Base-by-base conservation (phyloP, 2,329 filamentous ascomycete genomes). In the Penicillium griseofulvum region DNA sequence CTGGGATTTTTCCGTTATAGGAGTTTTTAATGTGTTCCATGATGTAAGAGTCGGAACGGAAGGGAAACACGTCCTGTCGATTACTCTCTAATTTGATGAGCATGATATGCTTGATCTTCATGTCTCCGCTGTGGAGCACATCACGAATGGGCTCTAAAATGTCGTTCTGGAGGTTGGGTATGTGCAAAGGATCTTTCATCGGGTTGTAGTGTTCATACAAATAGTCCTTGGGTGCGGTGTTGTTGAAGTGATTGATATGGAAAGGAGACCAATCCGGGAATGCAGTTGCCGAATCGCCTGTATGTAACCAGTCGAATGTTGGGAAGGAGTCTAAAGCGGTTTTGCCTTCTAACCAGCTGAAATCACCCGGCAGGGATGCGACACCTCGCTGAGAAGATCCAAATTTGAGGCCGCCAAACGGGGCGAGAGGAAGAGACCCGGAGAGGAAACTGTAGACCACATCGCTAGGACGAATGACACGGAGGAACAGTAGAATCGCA, bases 81-180 rank as follows among this genome's bases (percentile, higher is more conserved):
- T 75, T 78, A 44, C 76, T 77, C 50, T 79, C 76, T 12, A 79
- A 67, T 29, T 75, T 67, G 12, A 79, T 57, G 7, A 78, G 55
- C 7, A 79, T 58, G 16, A 79, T 60, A 44, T 79, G 75, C 42
- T 74, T 74, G 51, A 79, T 74, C 17, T 70, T 68, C 8, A 77
- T 59, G 29, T 60, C 55, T 9, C 62, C 65, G 14, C 54, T 57
- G 5, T 59, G 39, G 11, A 68, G 28, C 9, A 59, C 54, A 9
- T 54, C 54, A 4, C 49, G 48, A 4, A 63, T 38, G 12, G 55
- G 37, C n/a, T 60, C 53, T 37, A 63, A 22, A 4, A 63, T 29
- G 10, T 59, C 46, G 5, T 62, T 54, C 6, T 57, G 44, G 1
- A 62, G 58, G 26, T 61, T 61, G 6, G 50, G 50, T 3, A 45